phyloP scores from a whole-genome alignment of 192 early-diverging fungal genomes.

The Coemansia sp. region DNA sequence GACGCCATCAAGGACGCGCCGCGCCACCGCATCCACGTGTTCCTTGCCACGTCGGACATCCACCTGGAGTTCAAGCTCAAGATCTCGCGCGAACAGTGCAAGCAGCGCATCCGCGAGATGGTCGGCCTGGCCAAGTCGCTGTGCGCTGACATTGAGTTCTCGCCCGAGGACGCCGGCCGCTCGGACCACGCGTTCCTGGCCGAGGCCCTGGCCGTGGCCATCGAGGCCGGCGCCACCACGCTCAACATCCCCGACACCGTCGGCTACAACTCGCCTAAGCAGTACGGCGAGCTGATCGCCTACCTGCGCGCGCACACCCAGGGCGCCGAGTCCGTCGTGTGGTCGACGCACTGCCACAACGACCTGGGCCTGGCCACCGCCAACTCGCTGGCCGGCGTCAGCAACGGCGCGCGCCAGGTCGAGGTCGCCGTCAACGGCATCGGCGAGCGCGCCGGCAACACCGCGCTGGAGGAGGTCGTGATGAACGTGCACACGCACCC shows the following conservation, averaged over 20 bases:
- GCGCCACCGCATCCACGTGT: constrained; percentile 84
- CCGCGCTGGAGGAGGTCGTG: constrained; percentile 91
- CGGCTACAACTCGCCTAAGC: constrained; percentile 87
- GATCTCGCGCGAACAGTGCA: constrained; percentile 82
- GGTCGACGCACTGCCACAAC: constrained; percentile 98
- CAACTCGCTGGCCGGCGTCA: constrained; percentile 87
- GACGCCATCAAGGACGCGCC: constrained; percentile 89
- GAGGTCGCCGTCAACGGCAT: constrained; percentile 98
- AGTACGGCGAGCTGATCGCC: constrained; percentile 84
- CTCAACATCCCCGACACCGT: constrained; percentile 99
- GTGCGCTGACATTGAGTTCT: constrained; percentile 89
- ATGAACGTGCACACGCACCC: constrained; percentile 95
- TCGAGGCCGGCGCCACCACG: constrained; percentile 88
- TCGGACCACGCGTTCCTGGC: constrained; percentile 87
- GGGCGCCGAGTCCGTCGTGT: constrained; percentile 67
- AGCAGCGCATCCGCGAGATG: constrained; percentile 70
- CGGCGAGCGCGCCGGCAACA: constrained; percentile 98
- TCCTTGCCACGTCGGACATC: constrained; percentile 95
- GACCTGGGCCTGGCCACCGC: constrained; percentile 96
- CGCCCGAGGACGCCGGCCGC: constrained; percentile 91
- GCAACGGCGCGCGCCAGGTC: constrained; percentile 90
- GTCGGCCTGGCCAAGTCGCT: constrained; percentile 76
- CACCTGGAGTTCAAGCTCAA: constrained; percentile 93
- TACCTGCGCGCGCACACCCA: constrained; percentile 71
- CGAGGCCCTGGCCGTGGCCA: constrained; percentile 73